Conservation (phyloP, 345 rosid species). For the Acer saccharum region DNA sequence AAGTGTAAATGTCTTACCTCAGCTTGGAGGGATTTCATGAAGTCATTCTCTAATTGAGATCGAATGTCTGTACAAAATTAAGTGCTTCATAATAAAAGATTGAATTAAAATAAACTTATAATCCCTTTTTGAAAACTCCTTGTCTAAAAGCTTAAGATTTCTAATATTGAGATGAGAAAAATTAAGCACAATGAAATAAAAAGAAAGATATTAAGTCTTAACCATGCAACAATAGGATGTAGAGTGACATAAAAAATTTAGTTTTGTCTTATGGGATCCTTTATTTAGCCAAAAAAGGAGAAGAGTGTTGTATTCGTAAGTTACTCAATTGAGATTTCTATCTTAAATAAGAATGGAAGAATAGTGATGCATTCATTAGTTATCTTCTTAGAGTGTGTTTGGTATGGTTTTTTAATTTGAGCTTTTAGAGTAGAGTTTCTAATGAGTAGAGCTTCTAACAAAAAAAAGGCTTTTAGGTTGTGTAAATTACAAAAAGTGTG, state of each 20-base stretch:
- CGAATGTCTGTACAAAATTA: conserved; percentile 74
- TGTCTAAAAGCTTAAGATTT: background rate
- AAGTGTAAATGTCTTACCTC: conserved; percentile 44
- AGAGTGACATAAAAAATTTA: background rate
- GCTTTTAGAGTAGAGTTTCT: too few species aligned
- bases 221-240: background rate
- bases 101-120: background rate
- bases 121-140: background rate
- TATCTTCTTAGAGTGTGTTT: too few species aligned
- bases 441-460: too few species aligned
- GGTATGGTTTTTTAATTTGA: too few species aligned
- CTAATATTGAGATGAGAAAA: background rate
- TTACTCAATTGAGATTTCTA: background rate
- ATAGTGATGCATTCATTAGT: too few species aligned
- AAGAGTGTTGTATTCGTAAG: background rate
- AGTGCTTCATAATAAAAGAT: conserved; percentile 54
- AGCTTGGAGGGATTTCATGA: conserved; percentile 69
- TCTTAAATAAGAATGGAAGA: too few species aligned
- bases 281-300: background rate
- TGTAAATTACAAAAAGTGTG: too few species aligned
- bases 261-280: background rate
- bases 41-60: conserved; percentile 78
- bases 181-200: background rate
- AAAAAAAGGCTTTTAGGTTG: too few species aligned
- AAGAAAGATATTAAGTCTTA: background rate